Base-by-base conservation (phyloP, 345 rosid species). In the Citrus sp. region DNA sequence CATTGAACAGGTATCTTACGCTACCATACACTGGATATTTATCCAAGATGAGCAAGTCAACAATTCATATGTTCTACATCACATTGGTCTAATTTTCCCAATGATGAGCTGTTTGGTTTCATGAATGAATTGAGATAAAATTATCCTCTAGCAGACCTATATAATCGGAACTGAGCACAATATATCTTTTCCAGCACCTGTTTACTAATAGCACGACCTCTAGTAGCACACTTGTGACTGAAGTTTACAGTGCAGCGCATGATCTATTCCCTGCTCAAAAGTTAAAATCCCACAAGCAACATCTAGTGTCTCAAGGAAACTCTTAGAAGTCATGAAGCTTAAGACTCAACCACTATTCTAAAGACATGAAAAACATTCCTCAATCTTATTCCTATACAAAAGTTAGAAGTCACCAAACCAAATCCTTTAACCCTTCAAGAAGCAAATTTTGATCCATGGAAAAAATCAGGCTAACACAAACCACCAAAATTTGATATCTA, bases 381-480 rank as follows among this genome's bases (percentile, higher is more conserved):
- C 71, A 9, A 28, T 22, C 70, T 49, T 74, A 74, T 63, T 75
- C 62, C 71, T 46, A 30, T n/a, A 51, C 56, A 46, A 49, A 46
- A 34, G 61, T 30, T n/a, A 27, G 54, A 55, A 67, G 73, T 77
- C 38, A 77, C 63, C 62, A 35, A 73, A 73, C 37, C 49, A 30
- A 22, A 49, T 64, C 28, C 71, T 64, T 64, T 21, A 64, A 75
- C 78, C 73, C 73, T 30, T 49, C 24, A n/a, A 76, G 64, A 76
- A 49, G 72, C 64, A 76, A 76, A 32, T 51, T 51, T 76, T 51
- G 32, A 32, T 65, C 7, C 27, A 24, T 5, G 8, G 18, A 18
- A 42, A 34, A 46, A 55, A 16, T 35, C 24, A 67, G 19, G 54
- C n/a, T 19, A 2, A n/a, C 46, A 60, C 22, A 64, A 32, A 16